A percentile compares a stretch with the other conserved stretches of the same genome.
phyloP scores from a whole-genome alignment of 208 protist genomes.

The Tritrichomonas foetus region DNA sequence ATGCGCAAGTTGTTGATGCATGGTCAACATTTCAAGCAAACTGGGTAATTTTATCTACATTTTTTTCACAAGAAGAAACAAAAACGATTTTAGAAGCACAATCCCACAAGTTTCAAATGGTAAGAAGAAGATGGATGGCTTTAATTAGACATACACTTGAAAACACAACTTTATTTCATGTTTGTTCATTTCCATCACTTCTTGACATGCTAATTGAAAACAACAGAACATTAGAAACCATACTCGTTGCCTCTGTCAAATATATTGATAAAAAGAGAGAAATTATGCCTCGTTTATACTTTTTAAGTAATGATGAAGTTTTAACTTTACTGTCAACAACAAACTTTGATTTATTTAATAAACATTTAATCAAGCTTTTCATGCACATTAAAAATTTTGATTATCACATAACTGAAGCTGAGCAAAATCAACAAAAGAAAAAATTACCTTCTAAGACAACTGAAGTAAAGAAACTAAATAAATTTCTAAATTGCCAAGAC shows the following conservation, averaged over 20 bases:
- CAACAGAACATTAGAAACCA: neutral
- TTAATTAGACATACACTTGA: conserved; percentile 2
- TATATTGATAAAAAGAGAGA: neutral
- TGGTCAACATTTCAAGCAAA: conserved; percentile 27
- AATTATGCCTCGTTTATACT: neutral
- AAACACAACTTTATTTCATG: neutral
- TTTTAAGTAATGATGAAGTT: conserved; percentile 10
- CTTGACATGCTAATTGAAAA: neutral
- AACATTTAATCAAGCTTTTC: neutral
- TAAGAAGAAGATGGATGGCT: conserved; percentile 15
- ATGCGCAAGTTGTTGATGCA: neutral
- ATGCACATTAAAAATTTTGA: conserved; percentile 35
- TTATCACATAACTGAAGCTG: neutral
- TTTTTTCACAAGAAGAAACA: conserved; percentile 27
- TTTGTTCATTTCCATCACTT: neutral
- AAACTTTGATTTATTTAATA: neutral
- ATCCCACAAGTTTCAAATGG: neutral
- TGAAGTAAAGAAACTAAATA: neutral
- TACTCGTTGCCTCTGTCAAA: neutral
- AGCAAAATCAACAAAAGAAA: neutral
- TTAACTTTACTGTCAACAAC: neutral
- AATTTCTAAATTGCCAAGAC: neutral
- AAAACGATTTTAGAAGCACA: neutral
- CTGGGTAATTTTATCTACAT: neutral
- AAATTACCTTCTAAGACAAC: no score